A percentile compares a stretch with the other conserved stretches of the same genome.
Conservation (phyloP, 345 rosid species). For the Sisymbrium irio region DNA sequence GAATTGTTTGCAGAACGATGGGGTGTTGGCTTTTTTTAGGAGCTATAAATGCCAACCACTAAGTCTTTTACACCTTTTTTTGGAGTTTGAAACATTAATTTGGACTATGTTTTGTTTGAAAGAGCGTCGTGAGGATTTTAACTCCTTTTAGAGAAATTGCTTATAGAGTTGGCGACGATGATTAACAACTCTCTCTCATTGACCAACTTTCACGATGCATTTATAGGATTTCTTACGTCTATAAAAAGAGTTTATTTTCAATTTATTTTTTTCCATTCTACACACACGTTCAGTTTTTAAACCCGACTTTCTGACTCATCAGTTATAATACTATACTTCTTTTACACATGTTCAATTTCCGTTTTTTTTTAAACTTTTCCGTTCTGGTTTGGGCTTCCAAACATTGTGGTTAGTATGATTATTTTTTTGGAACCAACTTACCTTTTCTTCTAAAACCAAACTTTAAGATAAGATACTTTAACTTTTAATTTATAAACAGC, state of each 20-base stretch:
- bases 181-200: neutral
- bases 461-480: neutral
- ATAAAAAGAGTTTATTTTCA: neutral
- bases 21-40: neutral
- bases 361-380: neutral
- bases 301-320: too few relatives aligned
- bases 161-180: neutral
- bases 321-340: neutral
- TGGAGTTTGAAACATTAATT: neutral
- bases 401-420: neutral
- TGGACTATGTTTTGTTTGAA: neutral
- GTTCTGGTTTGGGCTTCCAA: neutral
- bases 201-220: neutral
- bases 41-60: neutral
- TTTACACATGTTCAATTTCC: neutral
- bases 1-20: neutral
- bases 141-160: neutral
- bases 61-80: neutral
- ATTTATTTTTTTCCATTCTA: too few relatives aligned
- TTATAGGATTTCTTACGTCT: neutral
- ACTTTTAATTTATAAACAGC: neutral
- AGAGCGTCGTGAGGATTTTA: neutral
- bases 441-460: neutral
- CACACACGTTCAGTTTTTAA: too few relatives aligned
- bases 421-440: neutral